These are phyloP conservation scores for Cryptococcus amylolentus DNA, from an alignment of 1,284 basidiomycete genomes.

Conservation along the genomic window DNA sequence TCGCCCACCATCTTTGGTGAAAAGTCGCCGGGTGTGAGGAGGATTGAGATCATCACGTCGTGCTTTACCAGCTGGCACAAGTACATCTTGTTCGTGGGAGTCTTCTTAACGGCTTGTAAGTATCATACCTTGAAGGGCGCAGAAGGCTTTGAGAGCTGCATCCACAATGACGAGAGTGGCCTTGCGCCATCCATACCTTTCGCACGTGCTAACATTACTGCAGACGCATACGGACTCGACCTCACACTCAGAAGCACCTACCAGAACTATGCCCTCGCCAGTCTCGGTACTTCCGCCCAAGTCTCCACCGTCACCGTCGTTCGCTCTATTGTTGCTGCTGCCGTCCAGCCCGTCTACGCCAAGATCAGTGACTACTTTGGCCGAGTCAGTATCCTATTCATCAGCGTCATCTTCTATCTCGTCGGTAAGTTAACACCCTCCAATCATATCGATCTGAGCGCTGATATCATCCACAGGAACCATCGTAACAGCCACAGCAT, in stretches of 20 bases:
- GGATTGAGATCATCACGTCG: constrained; percentile 45
- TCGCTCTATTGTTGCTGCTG: constrained; percentile 36
- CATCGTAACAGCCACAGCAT: constrained; percentile 44
- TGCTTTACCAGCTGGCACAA: constrained; percentile 34
- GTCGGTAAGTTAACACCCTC: constrained; percentile 21
- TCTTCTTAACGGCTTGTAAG: constrained; percentile 48
- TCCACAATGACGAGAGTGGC: not conserved
- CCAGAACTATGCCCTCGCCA: constrained; percentile 23
- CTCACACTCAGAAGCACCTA: constrained; percentile 38
- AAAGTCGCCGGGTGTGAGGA: constrained; percentile 40
- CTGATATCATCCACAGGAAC: constrained; percentile 26
- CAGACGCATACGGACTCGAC: constrained; percentile 42
- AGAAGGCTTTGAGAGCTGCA: not conserved
- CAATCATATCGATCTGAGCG: not conserved
- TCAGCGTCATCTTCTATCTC: constrained; percentile 46
- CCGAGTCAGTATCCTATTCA: constrained; percentile 42
- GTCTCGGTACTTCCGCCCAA: constrained; percentile 21
- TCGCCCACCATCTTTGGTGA: constrained; percentile 21
- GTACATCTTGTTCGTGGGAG: constrained; percentile 42
- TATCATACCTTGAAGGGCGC: not conserved
- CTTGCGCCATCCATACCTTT: not conserved
- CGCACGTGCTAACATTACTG: not conserved
- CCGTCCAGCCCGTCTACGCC: constrained; percentile 39
- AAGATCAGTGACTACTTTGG: constrained; percentile 50
- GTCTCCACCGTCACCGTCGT: constrained; percentile 46